These are phyloP conservation scores for Pochonia chlamydosporia DNA, from an alignment of 2,329 filamentous ascomycete species.

Conservation along the genomic window DNA sequence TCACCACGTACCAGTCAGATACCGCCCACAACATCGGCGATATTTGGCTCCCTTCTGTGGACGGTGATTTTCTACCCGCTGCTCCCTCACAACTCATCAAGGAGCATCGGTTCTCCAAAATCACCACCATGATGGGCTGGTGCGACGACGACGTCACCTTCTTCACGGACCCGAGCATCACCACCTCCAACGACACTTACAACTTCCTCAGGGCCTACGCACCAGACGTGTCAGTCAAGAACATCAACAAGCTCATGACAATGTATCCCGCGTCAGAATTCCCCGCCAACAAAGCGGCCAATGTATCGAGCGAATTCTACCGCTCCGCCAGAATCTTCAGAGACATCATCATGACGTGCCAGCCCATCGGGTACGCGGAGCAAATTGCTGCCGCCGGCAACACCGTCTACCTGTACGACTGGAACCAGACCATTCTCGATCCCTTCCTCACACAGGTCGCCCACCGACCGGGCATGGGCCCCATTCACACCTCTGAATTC, in stretches of 20 bases:
- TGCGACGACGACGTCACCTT: conserved; percentile 36
- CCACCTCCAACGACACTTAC: conserved; percentile 31
- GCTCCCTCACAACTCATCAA: conserved; percentile 46
- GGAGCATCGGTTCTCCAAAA: conserved; percentile 53
- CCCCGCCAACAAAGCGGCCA: conserved; percentile 25
- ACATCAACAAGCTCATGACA: conserved; percentile 34
- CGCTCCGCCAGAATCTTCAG: conserved; percentile 42
- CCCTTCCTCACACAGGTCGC: conserved; percentile 29
- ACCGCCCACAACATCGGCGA: conserved; percentile 43
- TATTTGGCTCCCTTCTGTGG: conserved; percentile 42
- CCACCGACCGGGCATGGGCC: conserved; percentile 33
- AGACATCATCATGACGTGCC: conserved; percentile 46
- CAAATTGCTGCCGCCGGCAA: conserved; percentile 30
- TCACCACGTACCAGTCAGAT: conserved; percentile 33
- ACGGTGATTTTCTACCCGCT: conserved; percentile 33
- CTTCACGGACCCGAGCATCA: conserved; percentile 34
- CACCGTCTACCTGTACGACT: conserved; percentile 42
- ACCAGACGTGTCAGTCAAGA: conserved; percentile 25
- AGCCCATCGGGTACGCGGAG: conserved; percentile 35
- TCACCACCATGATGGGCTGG: conserved; percentile 57
- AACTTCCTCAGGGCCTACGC: conserved; percentile 34
- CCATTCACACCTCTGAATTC: conserved; percentile 47
- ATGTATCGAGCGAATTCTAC: conserved; percentile 42
- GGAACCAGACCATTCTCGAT: conserved; percentile 49
- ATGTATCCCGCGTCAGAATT: conserved; percentile 48